phyloP scores from a whole-genome alignment of 768 basidiomycete species.

The Calvatia gigantea region DNA sequence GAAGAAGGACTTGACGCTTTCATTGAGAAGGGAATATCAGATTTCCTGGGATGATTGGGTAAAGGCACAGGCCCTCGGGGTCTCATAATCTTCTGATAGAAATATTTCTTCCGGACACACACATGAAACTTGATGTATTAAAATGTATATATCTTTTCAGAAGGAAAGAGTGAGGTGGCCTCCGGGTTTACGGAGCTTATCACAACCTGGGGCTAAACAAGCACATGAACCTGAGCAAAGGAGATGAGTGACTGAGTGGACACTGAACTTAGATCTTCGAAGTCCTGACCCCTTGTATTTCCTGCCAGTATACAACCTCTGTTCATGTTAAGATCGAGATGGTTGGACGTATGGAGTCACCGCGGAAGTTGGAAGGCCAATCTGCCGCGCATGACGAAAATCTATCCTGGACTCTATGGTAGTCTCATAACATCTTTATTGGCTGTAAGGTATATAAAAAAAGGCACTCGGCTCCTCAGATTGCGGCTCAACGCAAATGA shows the following conservation, averaged over 20 bases:
- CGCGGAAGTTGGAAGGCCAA: not conserved
- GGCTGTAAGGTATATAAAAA: not conserved
- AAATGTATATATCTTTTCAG: no score
- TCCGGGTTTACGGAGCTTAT: no score
- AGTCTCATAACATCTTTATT: not conserved
- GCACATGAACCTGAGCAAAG: no score
- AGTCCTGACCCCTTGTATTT: no score
- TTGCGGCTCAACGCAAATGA: not conserved
- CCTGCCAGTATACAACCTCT: no score
- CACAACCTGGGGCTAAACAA: no score
- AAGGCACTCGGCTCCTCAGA: not conserved
- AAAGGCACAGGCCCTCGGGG: not conserved
- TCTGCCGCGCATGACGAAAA: not conserved
- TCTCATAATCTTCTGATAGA: not conserved
- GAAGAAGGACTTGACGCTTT: slow-evolving; percentile 44
- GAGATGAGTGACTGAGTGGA: no score
- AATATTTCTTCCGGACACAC: fast-evolving
- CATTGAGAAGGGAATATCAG: slow-evolving; percentile 46
- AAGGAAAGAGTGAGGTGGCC: no score
- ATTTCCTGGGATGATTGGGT: slow-evolving; percentile 29
- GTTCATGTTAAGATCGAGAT: no score
- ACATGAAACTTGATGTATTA: not conserved
- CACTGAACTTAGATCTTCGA: no score
- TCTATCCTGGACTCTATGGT: not conserved
- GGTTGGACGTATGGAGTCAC: no score